A percentile compares a stretch with the other conserved stretches of the same genome.
Conservation (phyloP, 768 basidiomycete species). For the Phlebiopsis flavidoalba region DNA sequence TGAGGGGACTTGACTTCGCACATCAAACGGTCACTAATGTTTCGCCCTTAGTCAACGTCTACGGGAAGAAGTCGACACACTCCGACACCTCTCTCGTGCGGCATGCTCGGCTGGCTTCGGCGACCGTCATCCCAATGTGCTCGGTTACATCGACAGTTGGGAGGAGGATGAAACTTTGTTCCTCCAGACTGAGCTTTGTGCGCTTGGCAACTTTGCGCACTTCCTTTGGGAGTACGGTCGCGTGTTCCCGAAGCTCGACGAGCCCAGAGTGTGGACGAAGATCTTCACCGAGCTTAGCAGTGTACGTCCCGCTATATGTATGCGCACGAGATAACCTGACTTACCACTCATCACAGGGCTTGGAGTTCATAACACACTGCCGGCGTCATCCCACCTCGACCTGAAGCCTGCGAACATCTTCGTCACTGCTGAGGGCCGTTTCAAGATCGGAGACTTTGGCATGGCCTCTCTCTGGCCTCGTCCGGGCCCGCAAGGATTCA, state of each 20-base stretch:
- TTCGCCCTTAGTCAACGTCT: slow-evolving; percentile 60
- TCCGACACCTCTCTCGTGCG: slow-evolving; percentile 63
- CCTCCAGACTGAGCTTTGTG: slow-evolving; percentile 94
- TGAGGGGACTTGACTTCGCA: slow-evolving; percentile 31
- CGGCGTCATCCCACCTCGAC: slow-evolving; percentile 90
- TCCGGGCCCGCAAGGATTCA: slow-evolving; percentile 28
- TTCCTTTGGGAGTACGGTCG: slow-evolving; percentile 93
- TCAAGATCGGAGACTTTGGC: slow-evolving; percentile 98
- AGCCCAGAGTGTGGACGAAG: slow-evolving; percentile 96
- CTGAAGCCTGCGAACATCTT: slow-evolving; percentile 97
- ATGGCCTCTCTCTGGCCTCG: slow-evolving; percentile 96
- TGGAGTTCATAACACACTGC: slow-evolving; percentile 86
- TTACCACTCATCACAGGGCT: slow-evolving; percentile 45
- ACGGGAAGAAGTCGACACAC: slow-evolving; percentile 90
- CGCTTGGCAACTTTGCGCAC: slow-evolving; percentile 83
- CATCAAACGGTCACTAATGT: not conserved
- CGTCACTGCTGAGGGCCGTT: slow-evolving; percentile 76
- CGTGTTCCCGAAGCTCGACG: slow-evolving; percentile 78
- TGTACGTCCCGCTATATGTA: slow-evolving; percentile 35
- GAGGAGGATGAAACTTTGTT: slow-evolving; percentile 85
- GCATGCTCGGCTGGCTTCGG: slow-evolving; percentile 17
- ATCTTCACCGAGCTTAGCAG: slow-evolving; percentile 85
- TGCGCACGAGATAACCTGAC: slow-evolving; percentile 12
- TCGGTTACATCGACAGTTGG: slow-evolving; percentile 93
- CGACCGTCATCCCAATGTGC: slow-evolving; percentile 67